phyloP scores from a whole-genome alignment of 2,329 filamentous ascomycete species.

The Truncatella angustata region DNA sequence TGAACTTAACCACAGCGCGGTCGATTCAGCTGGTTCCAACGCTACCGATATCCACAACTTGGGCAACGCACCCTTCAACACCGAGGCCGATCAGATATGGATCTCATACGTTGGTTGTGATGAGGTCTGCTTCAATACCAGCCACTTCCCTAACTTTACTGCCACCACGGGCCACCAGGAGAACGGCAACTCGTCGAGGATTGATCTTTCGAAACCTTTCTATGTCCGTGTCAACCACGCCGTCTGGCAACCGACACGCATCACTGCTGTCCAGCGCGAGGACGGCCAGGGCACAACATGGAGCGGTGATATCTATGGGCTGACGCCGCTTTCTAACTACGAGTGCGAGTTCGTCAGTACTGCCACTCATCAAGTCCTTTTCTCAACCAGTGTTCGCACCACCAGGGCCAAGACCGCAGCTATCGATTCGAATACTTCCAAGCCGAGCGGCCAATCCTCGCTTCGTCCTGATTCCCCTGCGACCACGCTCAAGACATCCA shows the following conservation, averaged over 20 bases:
- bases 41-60: conserved; percentile 75
- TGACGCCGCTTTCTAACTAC: conserved; percentile 73
- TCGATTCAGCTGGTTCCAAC: conserved; percentile 71
- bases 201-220: conserved; percentile 72
- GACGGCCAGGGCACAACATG: conserved; percentile 50
- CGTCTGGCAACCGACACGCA: conserved; percentile 75
- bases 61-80: conserved; percentile 71
- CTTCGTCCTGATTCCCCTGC: conserved; percentile 73
- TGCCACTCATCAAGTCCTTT: conserved; percentile 63
- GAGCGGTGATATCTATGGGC: conserved; percentile 69
- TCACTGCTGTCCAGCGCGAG: conserved; percentile 49
- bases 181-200: conserved; percentile 39
- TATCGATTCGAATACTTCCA: conserved; percentile 29
- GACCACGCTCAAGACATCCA: conserved; percentile 74
- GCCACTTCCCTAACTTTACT: conserved; percentile 53
- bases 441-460: conserved; percentile 52
- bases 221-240: conserved; percentile 78
- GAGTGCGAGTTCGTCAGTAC: conserved; percentile 75
- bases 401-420: conserved; percentile 47
- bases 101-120: conserved; percentile 77
- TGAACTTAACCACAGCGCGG: conserved; percentile 74
- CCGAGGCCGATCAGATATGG: conserved; percentile 72
- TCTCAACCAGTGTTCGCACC: conserved; percentile 70
- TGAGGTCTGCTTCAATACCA: conserved; percentile 74
- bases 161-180: conserved; percentile 34